phyloP scores from a whole-genome alignment of 2,329 filamentous ascomycete species.

The Diaporthe eres region DNA sequence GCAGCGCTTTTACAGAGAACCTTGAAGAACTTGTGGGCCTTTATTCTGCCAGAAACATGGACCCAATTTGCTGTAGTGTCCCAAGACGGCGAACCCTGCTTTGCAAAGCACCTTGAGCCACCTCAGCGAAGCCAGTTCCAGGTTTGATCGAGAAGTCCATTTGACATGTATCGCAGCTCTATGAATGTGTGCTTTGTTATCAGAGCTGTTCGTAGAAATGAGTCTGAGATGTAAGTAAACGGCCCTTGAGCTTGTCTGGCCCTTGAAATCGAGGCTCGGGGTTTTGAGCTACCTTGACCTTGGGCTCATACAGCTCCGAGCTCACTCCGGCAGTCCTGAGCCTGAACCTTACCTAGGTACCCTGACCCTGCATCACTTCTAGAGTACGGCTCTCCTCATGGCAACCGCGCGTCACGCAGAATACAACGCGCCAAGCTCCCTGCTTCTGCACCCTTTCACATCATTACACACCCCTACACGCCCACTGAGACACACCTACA shows the following conservation, averaged over 20 bases:
- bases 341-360: not conserved
- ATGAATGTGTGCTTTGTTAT: not conserved
- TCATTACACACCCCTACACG: too few species aligned
- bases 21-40: too few species aligned
- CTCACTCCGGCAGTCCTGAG: not conserved
- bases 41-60: too few species aligned
- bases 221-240: not conserved
- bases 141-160: not conserved
- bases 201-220: too few species aligned
- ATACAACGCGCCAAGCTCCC: too few species aligned
- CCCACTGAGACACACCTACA: too few species aligned
- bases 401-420: too few species aligned
- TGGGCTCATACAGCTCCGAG: not conserved
- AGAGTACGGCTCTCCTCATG: too few species aligned
- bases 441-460: too few species aligned
- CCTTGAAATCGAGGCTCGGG: not conserved
- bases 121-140: not conserved
- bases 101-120: not conserved
- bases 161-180: not conserved
- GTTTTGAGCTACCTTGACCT: not conserved
- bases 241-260: not conserved
- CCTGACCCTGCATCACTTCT: not conserved
- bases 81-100: not conserved
- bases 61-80: too few species aligned
- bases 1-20: not conserved